A percentile compares a stretch with the other conserved stretches of the same genome.
These are phyloP conservation scores for Nicotiana rustica DNA, from an alignment of 305 asterid species.

Conservation along the genomic window DNA sequence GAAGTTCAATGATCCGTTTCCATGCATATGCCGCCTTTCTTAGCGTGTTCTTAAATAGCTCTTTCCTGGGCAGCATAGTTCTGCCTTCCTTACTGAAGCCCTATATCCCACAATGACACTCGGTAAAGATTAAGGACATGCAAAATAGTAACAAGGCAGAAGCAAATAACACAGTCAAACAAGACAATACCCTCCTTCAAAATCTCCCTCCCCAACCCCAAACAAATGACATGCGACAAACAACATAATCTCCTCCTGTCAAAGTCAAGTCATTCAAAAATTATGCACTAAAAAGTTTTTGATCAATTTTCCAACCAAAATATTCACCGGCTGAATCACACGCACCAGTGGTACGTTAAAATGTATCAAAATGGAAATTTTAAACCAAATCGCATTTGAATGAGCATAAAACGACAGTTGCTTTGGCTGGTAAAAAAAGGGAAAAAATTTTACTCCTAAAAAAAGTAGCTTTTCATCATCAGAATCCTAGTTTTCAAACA, in stretches of 20 bases:
- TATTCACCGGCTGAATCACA: neutral
- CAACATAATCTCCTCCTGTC: neutral
- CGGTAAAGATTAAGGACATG: neutral
- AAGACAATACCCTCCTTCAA: neutral
- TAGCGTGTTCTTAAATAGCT: constrained; percentile 84
- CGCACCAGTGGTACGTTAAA: neutral
- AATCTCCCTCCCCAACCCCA: neutral
- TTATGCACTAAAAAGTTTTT: neutral
- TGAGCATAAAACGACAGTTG: neutral
- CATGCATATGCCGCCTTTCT: constrained; percentile 90
- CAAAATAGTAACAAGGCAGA: constrained; percentile 18
- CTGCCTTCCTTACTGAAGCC: constrained; percentile 83
- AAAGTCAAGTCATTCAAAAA: neutral
- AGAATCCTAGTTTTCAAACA: neutral
- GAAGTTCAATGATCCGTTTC: constrained; percentile 76
- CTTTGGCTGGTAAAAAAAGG: neutral
- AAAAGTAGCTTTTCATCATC: neutral
- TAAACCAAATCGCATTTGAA: neutral
- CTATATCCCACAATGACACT: constrained; percentile 47
- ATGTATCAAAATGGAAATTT: neutral
- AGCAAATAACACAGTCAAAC: neutral
- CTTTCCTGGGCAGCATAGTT: constrained; percentile 82
- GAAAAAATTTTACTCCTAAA: too few relatives aligned
- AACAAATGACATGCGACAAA: neutral
- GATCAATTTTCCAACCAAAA: neutral